Conservation (phyloP, 257 asterid species). For the Solanum sejunctum region DNA sequence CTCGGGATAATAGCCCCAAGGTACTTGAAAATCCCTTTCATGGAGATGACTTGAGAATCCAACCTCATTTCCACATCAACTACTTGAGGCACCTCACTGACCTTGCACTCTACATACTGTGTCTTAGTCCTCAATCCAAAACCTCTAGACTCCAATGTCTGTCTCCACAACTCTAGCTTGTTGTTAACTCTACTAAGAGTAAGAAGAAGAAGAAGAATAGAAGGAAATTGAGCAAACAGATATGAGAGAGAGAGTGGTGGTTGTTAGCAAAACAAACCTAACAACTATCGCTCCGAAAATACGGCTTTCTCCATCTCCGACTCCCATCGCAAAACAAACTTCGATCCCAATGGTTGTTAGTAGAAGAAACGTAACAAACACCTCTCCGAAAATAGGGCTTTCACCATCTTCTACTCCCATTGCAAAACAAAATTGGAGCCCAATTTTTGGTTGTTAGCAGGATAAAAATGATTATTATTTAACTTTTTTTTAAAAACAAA, state of each 20-base stretch:
- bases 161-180: too few relatives aligned
- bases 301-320: neutral
- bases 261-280: neutral
- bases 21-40: too few relatives aligned
- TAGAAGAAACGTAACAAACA: neutral
- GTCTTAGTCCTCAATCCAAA: too few relatives aligned
- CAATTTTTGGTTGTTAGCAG: neutral
- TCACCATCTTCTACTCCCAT: neutral
- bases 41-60: too few relatives aligned
- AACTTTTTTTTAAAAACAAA: too few relatives aligned
- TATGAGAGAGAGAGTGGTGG: too few relatives aligned
- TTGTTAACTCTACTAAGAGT: too few relatives aligned
- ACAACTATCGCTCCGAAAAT: neutral
- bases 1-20: too few relatives aligned
- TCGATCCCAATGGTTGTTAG: neutral
- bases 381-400: neutral
- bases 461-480: neutral
- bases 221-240: neutral
- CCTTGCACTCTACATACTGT: too few relatives aligned
- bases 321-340: neutral
- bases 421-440: neutral
- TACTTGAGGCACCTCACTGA: too few relatives aligned
- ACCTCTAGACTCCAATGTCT: too few relatives aligned
- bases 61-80: too few relatives aligned
- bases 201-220: neutral